phyloP scores from a whole-genome alignment of 176 grass and related monocot species.

The Stipa capillata region DNA sequence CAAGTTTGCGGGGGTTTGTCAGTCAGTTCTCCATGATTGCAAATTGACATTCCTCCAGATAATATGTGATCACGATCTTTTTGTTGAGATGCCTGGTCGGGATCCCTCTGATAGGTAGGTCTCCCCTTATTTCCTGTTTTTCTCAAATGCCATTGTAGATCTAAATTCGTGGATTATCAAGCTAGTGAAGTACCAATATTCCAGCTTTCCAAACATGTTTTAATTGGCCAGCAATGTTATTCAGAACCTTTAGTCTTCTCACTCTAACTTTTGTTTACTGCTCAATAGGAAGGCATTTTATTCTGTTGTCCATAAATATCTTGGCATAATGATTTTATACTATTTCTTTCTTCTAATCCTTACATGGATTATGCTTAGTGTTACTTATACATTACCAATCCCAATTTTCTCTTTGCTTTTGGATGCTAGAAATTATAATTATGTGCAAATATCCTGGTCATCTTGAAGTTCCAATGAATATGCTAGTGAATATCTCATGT shows the following conservation, averaged over 20 bases:
- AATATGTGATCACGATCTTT: conserved; percentile 97
- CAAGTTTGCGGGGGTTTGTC: conserved; percentile 99
- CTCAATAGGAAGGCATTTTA: neutral
- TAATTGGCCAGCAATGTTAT: neutral
- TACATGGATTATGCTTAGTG: neutral
- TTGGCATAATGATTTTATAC: neutral
- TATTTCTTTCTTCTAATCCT: neutral
- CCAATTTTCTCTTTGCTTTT: neutral
- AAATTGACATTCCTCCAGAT: conserved; percentile 98
- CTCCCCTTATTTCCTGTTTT: neutral
- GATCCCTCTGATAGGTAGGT: conserved; percentile 97
- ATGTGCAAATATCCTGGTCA: conserved; percentile 32
- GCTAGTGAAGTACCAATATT: neutral
- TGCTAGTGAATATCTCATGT: neutral
- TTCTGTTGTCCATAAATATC: neutral
- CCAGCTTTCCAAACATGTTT: neutral
- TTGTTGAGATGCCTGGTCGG: conserved; percentile 98
- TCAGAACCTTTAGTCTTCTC: neutral
- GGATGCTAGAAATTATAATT: conserved; percentile 7
- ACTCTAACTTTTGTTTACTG: neutral
- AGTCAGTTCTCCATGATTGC: conserved; percentile 93
- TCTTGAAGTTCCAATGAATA: neutral
- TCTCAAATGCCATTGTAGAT: conserved; percentile 78
- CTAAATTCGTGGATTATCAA: neutral
- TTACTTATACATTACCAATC: neutral